These are phyloP conservation scores for Petunia hybrid DNA, from an alignment of 305 asterid genomes.

Conservation along the genomic window DNA sequence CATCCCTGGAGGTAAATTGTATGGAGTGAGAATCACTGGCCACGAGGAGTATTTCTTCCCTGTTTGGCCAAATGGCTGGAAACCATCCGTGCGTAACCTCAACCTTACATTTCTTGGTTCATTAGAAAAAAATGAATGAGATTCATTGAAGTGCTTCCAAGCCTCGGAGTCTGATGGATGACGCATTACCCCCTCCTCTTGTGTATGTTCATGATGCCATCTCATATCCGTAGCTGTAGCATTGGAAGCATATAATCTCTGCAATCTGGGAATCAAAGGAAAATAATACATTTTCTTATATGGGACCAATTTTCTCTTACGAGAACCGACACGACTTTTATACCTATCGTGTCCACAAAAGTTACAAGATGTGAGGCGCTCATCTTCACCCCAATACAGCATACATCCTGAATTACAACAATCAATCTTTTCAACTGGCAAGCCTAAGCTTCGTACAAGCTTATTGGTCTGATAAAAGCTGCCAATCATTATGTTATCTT, in stretches of 20 bases:
- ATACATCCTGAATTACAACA: not conserved
- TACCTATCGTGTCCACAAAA: too few species aligned
- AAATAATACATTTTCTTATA: too few species aligned
- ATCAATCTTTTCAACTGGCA: not conserved
- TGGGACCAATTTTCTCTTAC: too few species aligned
- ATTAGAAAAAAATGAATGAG: not conserved
- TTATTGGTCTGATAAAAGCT: too few species aligned
- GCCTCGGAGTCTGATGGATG: not conserved
- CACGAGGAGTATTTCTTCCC: not conserved
- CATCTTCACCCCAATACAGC: too few species aligned
- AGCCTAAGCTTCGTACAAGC: too few species aligned
- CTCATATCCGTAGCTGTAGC: too few species aligned
- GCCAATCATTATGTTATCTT: too few species aligned
- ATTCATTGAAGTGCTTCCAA: not conserved
- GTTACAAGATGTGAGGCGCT: too few species aligned
- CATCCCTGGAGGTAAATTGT: not conserved
- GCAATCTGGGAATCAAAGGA: too few species aligned
- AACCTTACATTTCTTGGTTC: not conserved
- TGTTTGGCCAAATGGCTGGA: not conserved
- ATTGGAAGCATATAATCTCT: too few species aligned
- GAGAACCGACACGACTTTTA: too few species aligned
- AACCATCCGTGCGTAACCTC: not conserved
- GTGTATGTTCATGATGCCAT: not conserved
- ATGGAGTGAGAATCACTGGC: not conserved
- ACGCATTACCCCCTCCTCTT: not conserved